Evolutionary conservation across 1,139 yeast genomes (phyloP), one percentile per base, ranked within the genome.

Genomic region (Suhomyces atakaporum): DNA sequence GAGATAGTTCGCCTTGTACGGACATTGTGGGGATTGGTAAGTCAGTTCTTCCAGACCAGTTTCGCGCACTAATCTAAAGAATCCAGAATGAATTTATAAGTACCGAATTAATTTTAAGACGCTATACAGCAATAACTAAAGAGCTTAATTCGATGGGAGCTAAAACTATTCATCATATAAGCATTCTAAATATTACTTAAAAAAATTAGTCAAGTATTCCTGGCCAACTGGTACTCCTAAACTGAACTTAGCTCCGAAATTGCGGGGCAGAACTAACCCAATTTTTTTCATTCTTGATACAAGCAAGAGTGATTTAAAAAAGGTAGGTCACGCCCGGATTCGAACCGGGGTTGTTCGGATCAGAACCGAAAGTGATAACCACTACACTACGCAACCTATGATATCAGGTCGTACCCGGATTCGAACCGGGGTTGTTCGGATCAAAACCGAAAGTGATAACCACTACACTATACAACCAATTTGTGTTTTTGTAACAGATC

Each of bases 361-460:
- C 74, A 68, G 61, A 68, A 67, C 74, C 73, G 60, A 62, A 59
- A 53, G 73, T 68, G 74, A 68, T 68, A 65, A 67, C 74, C 73
- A 63, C 74, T 68, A 68, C 74, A 67, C 73, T 67, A 68, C 62
- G 61, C 66, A 66, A 66, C 73, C 73, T 12, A 6, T 3, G 19
- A 16, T 9, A 15, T 14, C 15, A 25, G 28, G 28, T 82, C 88
- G 80, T 79, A 79, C 88, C 89, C 89, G 89, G 90, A 81, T 81
- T 83, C 90, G 90, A 84, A 83, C 90, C 84, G 90, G 88, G 88
- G 90, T 84, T 79, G 79, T 73, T 68, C 81, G 89, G 88, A 81
- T 67, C 73, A 67, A 59, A 67, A 67, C 73, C 73, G 58, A 63
- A 58, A 51, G 73, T 67, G 73, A 67, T 67, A 65, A 67, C 74